Evolutionary conservation across 2,329 filamentous ascomycete species (phyloP), one percentile per base, ranked within the genome.

Genomic region (Diaporthe caulivora): DNA sequence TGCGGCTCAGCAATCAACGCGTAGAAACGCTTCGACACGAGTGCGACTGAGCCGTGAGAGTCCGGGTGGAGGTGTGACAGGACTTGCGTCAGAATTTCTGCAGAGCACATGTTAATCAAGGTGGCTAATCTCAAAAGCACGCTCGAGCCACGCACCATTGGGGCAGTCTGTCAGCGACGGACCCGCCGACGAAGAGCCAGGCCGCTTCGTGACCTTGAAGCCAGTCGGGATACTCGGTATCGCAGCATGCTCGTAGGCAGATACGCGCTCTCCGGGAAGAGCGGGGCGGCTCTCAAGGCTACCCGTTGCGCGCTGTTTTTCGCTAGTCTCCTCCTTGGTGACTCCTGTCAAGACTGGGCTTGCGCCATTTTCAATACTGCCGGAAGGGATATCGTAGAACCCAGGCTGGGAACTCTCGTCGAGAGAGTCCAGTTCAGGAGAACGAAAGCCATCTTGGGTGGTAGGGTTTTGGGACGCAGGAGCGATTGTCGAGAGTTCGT

Each of bases 51-150:
- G 24, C 93, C 92, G 78, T 98, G 90, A 31, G 96, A 95, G 76
- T 94, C 91, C 13, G 95, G 95, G 68, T 95, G 93, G 69, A 99
- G 87, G 84, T 98, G 94, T 51, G 97, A 98, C 72, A 98, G 85
- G 42, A 97, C 92, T 79, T 98, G 95, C 15, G 94, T 98, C 82
- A 98, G 83, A 72, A 98, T 92, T 87, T 99, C 97, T 98, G 82
- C 9, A 40, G 15, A 47, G 72, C 64, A 31, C 57, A 21, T 70
- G 80, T 81, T 72, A 79, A 77, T 75, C 67, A 76, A 60, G 17
- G 1, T 58, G 13, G 11, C 42, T 42, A 37, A 44, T 6, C 7
- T 58, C 24, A 42, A 69, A 18, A 68, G 69, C 47, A 40, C 29
- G 64, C 40, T 37, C 26, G 51, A 9, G 17, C 11, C 13, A 80